phyloP scores from a whole-genome alignment of 1,139 yeast genomes.

The Wickerhamomyces sp. region DNA sequence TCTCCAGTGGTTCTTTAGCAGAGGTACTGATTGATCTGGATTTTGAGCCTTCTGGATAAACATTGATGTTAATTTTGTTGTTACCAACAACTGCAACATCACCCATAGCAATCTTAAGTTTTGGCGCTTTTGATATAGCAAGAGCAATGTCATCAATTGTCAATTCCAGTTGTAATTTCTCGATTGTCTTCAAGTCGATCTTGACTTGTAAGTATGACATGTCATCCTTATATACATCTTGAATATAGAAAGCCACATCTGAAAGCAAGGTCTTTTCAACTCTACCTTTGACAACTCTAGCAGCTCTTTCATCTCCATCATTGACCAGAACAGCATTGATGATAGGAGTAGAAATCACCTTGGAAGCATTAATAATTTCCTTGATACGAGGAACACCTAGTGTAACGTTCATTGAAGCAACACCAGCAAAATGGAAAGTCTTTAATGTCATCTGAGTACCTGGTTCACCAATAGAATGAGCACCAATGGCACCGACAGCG shows the following conservation, averaged over 20 bases:
- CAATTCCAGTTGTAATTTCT: slow-evolving; percentile 82
- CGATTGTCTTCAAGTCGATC: slow-evolving; percentile 80
- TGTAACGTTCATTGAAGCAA: slow-evolving; percentile 97
- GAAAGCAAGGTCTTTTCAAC: slow-evolving; percentile 85
- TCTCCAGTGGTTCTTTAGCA: slow-evolving; percentile 42
- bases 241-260: slow-evolving; percentile 85
- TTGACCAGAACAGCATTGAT: slow-evolving; percentile 92
- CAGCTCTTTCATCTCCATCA: slow-evolving; percentile 93
- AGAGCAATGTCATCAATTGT: slow-evolving; percentile 79
- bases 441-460: slow-evolving; percentile 99
- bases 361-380: slow-evolving; percentile 96
- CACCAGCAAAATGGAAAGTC: slow-evolving; percentile 99
- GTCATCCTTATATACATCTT: slow-evolving; percentile 85
- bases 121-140: slow-evolving; percentile 82
- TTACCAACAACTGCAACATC: slow-evolving; percentile 69
- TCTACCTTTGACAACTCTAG: slow-evolving; percentile 97
- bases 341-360: slow-evolving; percentile 92
- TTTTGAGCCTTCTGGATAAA: slow-evolving; percentile 46
- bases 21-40: slow-evolving; percentile 34
- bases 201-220: slow-evolving; percentile 77
- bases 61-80: slow-evolving; percentile 73
- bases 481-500: slow-evolving; percentile 99
- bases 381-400: slow-evolving; percentile 99
- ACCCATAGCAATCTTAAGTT: slow-evolving; percentile 70
- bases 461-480: slow-evolving; percentile 98